Conservation (phyloP, 108 stramenopile genomes). For the Conticribra guillardii region DNA sequence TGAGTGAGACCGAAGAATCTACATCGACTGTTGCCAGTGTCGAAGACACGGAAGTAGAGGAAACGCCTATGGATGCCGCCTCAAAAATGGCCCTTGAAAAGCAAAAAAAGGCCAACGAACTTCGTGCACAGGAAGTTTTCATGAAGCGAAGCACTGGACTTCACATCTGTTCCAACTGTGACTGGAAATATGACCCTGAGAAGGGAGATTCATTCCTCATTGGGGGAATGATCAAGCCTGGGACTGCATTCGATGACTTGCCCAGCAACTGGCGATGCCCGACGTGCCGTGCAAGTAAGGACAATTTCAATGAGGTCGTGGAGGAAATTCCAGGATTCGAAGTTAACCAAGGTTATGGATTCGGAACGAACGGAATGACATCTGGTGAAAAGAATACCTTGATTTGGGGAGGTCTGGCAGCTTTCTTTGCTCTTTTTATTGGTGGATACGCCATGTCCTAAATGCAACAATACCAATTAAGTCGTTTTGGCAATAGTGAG, state of each 20-base stretch:
- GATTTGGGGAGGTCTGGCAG: conserved; percentile 89
- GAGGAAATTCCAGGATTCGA: conserved; percentile 95
- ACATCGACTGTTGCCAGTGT: conserved; percentile 13
- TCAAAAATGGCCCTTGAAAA: conserved; percentile 64
- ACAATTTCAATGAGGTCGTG: conserved; percentile 83
- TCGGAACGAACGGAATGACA: conserved; percentile 91
- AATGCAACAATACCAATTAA: too few species aligned
- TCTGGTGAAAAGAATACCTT: conserved; percentile 85
- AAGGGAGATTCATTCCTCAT: conserved; percentile 86
- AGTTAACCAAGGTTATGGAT: conserved; percentile 94
- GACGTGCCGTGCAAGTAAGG: conserved; percentile 88
- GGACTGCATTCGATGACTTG: conserved; percentile 79
- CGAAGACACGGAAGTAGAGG: conserved; percentile 8
- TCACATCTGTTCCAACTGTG: conserved; percentile 86
- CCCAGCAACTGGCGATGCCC: conserved; percentile 93
- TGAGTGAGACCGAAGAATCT: conserved; percentile 48
- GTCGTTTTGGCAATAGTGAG: too few species aligned
- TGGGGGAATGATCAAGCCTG: conserved; percentile 86
- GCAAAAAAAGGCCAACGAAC: conserved; percentile 63
- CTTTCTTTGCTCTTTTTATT: conserved; percentile 87
- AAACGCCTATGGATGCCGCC: conserved; percentile 55
- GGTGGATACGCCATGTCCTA: conserved; percentile 78
- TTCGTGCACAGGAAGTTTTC: conserved; percentile 92
- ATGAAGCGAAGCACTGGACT: conserved; percentile 84
- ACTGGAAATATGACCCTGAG: conserved; percentile 85